Evolutionary conservation across 2,329 filamentous ascomycete genomes (phyloP), one percentile per base, ranked within the genome.

Genomic region (Aureobasidium sp.): DNA sequence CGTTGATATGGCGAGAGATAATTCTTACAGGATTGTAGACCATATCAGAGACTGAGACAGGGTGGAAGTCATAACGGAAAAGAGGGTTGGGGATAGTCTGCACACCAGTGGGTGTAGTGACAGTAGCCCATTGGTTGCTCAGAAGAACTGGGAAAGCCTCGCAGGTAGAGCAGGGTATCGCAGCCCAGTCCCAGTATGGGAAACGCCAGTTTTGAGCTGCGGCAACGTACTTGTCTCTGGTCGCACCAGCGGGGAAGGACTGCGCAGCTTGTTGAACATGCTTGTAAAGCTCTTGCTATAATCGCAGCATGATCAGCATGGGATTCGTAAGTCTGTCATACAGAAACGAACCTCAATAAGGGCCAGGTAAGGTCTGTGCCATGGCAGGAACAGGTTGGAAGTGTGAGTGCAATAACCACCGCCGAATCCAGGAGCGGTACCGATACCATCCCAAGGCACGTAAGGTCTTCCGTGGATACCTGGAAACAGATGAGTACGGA

Each of bases 361-460:
- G 10, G 83, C 78, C 61, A 94, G 78, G 73, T 93, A 95, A 0
- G 90, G 88, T 55, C 91, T 84, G 78, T 96, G 91, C 91, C 91
- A 95, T 43, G 86, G 82, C 43, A 87, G 84, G 71, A 96, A 94
- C 17, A 94, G 77, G 44, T 87, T 84, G 1, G 88, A 89, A 27
- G 81, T 83, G 74, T 96, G 91, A 15, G 84, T 84, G 72, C 91
- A 95, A 72, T 92, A 95, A 55, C 90, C 90, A 17, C 81, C 78
- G 43, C 79, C 75, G 62, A 80, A 77, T 63, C 82, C 83, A 2
- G 78, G 69, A 1, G 76, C 61, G 79, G 66, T 76, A 53, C 72
- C 66, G 0, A 77, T 81, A 24, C 74, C 77, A 69, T 86, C 81
- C 84, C 84, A 88, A 1, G 80, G 69, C 17, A 75, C 71, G 66